Evolutionary conservation across 1,139 yeast species (phyloP), one percentile per base, ranked within the genome.

Genomic region (Trichomonascaceae sp.): DNA sequence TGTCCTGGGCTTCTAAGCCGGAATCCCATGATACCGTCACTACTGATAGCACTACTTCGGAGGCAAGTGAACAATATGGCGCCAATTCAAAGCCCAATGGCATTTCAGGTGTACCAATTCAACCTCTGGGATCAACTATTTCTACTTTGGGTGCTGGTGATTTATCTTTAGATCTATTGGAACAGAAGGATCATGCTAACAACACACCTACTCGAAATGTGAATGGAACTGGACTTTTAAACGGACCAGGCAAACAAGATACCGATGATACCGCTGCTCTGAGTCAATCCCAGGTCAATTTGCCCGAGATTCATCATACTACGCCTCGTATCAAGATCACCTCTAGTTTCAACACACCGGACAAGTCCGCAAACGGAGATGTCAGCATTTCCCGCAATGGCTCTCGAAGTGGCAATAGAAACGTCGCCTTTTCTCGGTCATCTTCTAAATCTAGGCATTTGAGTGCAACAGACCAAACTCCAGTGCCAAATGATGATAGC

Each of bases 91-190:
- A 47, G 17, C 45, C 20, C 20, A 45, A 24, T 24, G 39, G 46
- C 17, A 13, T 41, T 13, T 17, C 49, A 20, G 68, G 68, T 19
- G 78, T 80, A 18, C 81, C 77, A 50, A 86, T 87, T 61, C 80
- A 78, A 59, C 82, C 91, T 0, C 68, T 85, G 1, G 73, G 83
- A 45, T 57, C 66, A 2, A 61, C 68, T 75, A 79, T 57, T 73
- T 82, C 41, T 78, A 82, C 95, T 0, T 67, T 88, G 60, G 96
- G 96, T 1, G 75, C 77, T 54, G 96, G 96, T 1, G 82, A 83
- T 56, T 72, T 89, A 52, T 76, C 85, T 0, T 70, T 89, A 17
- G 84, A 81, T 51, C 79, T 80, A 45, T 75, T 84, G 53, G 81
- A 50, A 12, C 30, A 20, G 4, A 22, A 19, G 45, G 27, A 43